phyloP scores from a whole-genome alignment of 2,329 filamentous ascomycete species.

The Pseudogymnoascus sp. region DNA sequence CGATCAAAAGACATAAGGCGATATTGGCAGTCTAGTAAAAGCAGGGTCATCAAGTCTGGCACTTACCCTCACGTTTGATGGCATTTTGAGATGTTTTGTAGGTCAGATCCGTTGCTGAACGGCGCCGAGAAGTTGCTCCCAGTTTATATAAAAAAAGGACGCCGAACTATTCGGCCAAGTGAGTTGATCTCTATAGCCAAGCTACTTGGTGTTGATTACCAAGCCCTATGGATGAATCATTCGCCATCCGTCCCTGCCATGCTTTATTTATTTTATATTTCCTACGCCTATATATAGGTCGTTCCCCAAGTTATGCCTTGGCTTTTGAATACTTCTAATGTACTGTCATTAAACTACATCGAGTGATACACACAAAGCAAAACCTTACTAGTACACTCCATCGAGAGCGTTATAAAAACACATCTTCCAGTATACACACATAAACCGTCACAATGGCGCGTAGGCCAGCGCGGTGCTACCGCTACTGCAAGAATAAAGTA shows the following conservation, averaged over 20 bases:
- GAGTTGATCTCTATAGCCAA: constrained; percentile 4
- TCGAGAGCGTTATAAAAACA: constrained; percentile 2
- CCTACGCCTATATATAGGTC: constrained; percentile 3
- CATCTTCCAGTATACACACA: not conserved
- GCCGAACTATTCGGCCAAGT: not conserved
- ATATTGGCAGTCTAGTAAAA: constrained; percentile 2
- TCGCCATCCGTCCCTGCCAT: not conserved
- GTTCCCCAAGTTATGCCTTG: constrained; percentile 1
- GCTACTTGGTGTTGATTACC: not conserved
- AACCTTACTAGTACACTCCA: not conserved
- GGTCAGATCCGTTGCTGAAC: not conserved
- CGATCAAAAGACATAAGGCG: not conserved
- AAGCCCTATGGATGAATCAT: not conserved
- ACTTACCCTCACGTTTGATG: not conserved
- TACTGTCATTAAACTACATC: not conserved
- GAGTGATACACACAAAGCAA: constrained; percentile 2
- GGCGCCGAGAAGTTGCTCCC: not conserved
- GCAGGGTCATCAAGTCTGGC: not conserved
- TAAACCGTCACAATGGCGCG: constrained; percentile 89
- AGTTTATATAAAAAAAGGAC: constrained; percentile 1
- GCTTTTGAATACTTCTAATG: not conserved
- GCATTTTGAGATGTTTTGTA: not conserved
- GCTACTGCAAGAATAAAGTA: constrained; percentile 99
- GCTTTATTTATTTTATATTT: constrained; percentile 7
- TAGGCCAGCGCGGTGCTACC: constrained; percentile 98